Evolutionary conservation across 495 filamentous ascomycete genomes (phyloP), one percentile per base, ranked within the genome.

Genomic region (Aspergillus baeticus): DNA sequence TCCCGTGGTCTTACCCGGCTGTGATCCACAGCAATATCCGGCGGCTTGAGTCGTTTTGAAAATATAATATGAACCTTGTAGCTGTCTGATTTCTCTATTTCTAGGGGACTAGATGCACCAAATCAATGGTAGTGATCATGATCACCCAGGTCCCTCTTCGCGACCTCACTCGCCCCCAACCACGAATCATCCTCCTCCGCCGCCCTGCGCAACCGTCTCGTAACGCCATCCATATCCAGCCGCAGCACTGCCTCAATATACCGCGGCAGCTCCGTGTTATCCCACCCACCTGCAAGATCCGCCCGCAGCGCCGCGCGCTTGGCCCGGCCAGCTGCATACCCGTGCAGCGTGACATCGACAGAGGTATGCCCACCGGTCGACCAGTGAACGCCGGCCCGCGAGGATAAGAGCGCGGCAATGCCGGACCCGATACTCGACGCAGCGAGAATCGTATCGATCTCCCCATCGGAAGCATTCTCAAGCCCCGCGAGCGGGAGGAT

Each of bases 341-440:
- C 48, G 36, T 51, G 48, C 31, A 51, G 48, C 29, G 48, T 51
- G 18, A 51, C 48, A n/a, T 51, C 48, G 10, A 51, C 48, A 10
- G 48, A 38, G 34, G 48, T 51, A 21, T 51, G 48, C 3, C 48
- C 48, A 6, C 33, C 48, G 1, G 48, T 51, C 14, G 48, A 51
- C 48, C 48, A 51, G 14, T 51, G 33, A 15, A 51, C 48, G 22
- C 48, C 48, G 3, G 48, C 48, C 10, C 48, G 48, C 8, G 33
- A 5, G 20, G 48, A 51, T 3, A 51, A 2, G 18, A 37, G 13
- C 2, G 33, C 15, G 10, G 48, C 48, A 13, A 51, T 38, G 18
- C 48, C 34, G 17, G 34, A 5, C 3, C 48, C 48, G 18, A 51
- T 37, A n/a, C 48, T 51, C 3, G 33, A 37, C 18, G 48, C 29